Conservation (phyloP, 331 rosid species). For the Arachis monticola region DNA sequence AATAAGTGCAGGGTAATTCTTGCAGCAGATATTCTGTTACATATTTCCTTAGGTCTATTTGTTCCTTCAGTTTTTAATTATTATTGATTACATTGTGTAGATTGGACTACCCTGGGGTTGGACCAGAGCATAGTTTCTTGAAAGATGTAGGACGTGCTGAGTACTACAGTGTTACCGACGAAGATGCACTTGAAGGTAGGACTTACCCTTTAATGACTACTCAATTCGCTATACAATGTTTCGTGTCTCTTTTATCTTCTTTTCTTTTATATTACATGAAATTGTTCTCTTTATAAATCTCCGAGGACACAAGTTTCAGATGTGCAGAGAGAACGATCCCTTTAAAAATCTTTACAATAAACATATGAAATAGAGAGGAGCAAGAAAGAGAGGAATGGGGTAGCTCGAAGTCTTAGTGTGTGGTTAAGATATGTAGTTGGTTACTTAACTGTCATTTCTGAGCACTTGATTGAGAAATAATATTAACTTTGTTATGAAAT, state of each 20-base stretch:
- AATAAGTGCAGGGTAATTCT: conserved; percentile 88
- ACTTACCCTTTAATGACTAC: not conserved
- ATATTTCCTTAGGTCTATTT: conserved; percentile 18
- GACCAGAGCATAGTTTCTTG: conserved; percentile 95
- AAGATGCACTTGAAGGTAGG: conserved; percentile 91
- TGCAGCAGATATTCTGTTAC: conserved; percentile 11
- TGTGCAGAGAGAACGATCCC: conserved; percentile 6
- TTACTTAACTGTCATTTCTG: not conserved
- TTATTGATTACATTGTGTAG: conserved; percentile 43
- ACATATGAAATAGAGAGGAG: too few species aligned
- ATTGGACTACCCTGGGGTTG: conserved; percentile 99
- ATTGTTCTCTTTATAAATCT: not conserved
- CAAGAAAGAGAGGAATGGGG: too few species aligned
- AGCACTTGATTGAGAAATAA: not conserved
- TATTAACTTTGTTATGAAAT: too few species aligned
- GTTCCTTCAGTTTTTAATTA: conserved; percentile 1
- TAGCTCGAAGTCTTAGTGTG: too few species aligned
- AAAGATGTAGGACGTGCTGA: conserved; percentile 86
- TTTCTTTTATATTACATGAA: not conserved
- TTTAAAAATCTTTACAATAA: not conserved
- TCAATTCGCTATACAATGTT: conserved; percentile 6
- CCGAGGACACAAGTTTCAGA: not conserved
- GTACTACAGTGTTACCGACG: conserved; percentile 76
- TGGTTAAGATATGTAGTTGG: too few species aligned
- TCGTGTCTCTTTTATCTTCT: not conserved